Base-by-base conservation (phyloP, 2,329 filamentous ascomycete species). In the Ophiosphaerella herpotricha region DNA sequence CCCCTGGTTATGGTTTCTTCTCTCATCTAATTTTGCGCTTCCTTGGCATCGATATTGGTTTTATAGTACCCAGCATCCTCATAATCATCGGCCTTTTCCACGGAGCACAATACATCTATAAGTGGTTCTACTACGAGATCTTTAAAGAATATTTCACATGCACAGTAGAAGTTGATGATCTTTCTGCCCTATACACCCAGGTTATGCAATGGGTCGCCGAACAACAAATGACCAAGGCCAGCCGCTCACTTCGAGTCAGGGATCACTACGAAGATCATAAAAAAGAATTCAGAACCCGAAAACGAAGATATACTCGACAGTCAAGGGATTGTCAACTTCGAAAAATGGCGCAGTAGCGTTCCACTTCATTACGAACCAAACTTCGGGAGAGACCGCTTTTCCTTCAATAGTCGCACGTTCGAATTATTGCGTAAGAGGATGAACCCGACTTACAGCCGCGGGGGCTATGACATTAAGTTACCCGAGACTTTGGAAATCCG, bases 341-440 rank as follows among this genome's bases (percentile, higher is more conserved):
- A 75, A 50, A 77, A 77, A 50, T 80, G 77, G 75, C 71, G 73
- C 9, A 75, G 77, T 31, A 75, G 74, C 5, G 71, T 76, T 3
- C 80, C 80, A 1, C 78, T 77, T 1, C 69, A 72, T 3, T 82
- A 78, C 48, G 77, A 80, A 49, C 79, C 79, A 0, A 77, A 78
- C 49, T 77, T 76, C 43, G 79, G 79, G 1, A 63, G 62, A 24
- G 73, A 80, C 50, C 66, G 58, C 33, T 77, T 82, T 57, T 76
- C 68, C 54, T 71, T 76, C 48, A 64, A 74, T 1, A 74, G 77
- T 3, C 67, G 71, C 0, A 52, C 63, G 6, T 72, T 80, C 61
- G 67, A 73, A 46, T 74, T 82, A 54, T 55, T 61, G 7, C 68
- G 78, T 2, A 68, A 70, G 8, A 66, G 68, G 23, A 66, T 73